Conservation (phyloP, 2,329 filamentous ascomycete species). For the Xylariaceae sp. region DNA sequence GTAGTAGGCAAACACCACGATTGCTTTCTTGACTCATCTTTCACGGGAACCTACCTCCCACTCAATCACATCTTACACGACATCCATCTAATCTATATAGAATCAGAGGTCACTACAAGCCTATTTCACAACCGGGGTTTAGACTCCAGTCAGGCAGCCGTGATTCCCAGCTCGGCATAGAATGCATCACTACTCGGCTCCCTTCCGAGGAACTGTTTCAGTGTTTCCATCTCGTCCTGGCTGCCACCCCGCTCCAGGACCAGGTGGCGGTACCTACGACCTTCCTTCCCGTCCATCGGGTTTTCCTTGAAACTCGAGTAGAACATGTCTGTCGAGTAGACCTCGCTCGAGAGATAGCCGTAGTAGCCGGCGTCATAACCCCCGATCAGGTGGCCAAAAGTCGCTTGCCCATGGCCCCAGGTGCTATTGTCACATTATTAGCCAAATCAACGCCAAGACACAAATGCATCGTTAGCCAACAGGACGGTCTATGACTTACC, state of each 20-base stretch:
- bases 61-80: too few species aligned
- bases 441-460: conserved; percentile 16
- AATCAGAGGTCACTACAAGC: too few species aligned
- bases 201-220: conserved; percentile 74
- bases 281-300: conserved; percentile 72
- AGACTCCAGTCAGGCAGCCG: conserved; percentile 13
- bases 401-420: conserved; percentile 76
- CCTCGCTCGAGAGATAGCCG: conserved; percentile 68
- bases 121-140: conserved; percentile 7
- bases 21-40: too few species aligned
- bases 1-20: too few species aligned
- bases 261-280: conserved; percentile 71
- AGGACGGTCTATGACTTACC: conserved; percentile 37
- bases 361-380: conserved; percentile 87
- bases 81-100: too few species aligned
- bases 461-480: not conserved
- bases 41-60: too few species aligned
- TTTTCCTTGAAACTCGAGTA: conserved; percentile 72
- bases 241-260: conserved; percentile 75
- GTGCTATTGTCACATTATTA: conserved; percentile 37
- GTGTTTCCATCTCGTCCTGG: conserved; percentile 74
- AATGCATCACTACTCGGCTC: conserved; percentile 76
- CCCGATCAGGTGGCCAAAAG: conserved; percentile 77
- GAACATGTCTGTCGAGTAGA: conserved; percentile 86
- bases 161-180: conserved; percentile 68